These are phyloP conservation scores for Plasmodium adleri DNA, from an alignment of 169 alveolate species.

Conservation along the genomic window DNA sequence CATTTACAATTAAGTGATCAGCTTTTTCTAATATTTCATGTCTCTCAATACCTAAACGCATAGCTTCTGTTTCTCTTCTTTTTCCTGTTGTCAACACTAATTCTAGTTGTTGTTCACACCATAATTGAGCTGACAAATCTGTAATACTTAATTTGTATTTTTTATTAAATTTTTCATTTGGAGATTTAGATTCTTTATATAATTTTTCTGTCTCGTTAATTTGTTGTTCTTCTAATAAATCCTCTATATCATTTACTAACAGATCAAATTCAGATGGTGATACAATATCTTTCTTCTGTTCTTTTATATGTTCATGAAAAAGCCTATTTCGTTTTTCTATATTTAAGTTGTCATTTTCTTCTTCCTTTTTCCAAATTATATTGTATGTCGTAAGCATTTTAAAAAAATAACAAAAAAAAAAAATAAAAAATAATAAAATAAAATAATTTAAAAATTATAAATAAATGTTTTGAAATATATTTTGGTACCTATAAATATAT, in stretches of 20 bases:
- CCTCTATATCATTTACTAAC: conserved; percentile 67
- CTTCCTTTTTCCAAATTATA: conserved; percentile 68
- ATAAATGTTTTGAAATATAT: background rate
- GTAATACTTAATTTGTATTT: conserved; percentile 86
- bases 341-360: conserved; percentile 3
- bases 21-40: conserved; percentile 87
- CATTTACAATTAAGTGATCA: conserved; percentile 86
- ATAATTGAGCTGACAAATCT: conserved; percentile 85
- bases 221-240: conserved; percentile 69
- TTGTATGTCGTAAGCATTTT: conserved; percentile 72
- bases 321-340: conserved; percentile 14
- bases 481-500: too few relatives aligned
- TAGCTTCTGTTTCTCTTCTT: conserved; percentile 85
- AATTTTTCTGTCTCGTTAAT: conserved; percentile 76
- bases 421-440: background rate
- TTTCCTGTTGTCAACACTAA: conserved; percentile 84
- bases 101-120: conserved; percentile 89
- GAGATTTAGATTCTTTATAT: conserved; percentile 63
- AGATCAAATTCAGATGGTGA: conserved; percentile 47
- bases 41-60: conserved; percentile 85
- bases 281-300: conserved; percentile 3
- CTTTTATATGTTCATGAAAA: background rate
- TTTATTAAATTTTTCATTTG: conserved; percentile 78
- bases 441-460: background rate
- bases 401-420: background rate